A percentile compares a stretch with the other conserved stretches of the same genome.
Evolutionary conservation across 352 stramenopile genomes (phyloP).

Genomic region (Pythium aphanidermatum): DNA sequence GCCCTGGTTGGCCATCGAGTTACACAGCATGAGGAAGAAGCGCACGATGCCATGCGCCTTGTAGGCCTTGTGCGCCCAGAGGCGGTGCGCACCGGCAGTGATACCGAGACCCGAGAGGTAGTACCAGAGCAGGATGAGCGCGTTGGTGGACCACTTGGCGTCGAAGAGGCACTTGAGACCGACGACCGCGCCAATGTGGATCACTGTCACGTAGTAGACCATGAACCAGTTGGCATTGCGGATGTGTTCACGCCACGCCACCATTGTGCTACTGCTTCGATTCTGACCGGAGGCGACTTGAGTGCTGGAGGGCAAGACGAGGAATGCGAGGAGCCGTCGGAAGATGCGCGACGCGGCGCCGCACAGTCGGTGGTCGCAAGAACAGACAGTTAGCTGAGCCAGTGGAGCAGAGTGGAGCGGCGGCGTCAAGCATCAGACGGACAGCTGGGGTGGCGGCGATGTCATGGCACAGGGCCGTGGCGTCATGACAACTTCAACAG

Average conservation of each 20-base stretch:
- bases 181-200: slow-evolving; percentile 88
- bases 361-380: no score
- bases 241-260: slow-evolving; percentile 53
- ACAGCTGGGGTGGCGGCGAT: slow-evolving; percentile 3
- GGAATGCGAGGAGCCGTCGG: no score
- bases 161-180: slow-evolving; percentile 79
- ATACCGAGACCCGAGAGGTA: slow-evolving; percentile 95
- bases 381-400: no score
- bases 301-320: slow-evolving; percentile 5
- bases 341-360: no score
- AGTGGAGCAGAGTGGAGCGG: no score
- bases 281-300: no score
- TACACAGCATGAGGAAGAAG: slow-evolving; percentile 97
- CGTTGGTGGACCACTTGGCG: slow-evolving; percentile 83
- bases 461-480: slow-evolving; percentile 11
- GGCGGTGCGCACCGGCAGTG: slow-evolving; percentile 96
- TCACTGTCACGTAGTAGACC: slow-evolving; percentile 95
- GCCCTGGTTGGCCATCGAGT: slow-evolving; percentile 97
- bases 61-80: slow-evolving; percentile 97
- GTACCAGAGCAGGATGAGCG: slow-evolving; percentile 91
- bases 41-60: slow-evolving; percentile 89
- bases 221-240: slow-evolving; percentile 97
- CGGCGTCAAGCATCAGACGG: no score
- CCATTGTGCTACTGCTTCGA: slow-evolving; percentile 28
- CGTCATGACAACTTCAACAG: slow-evolving; percentile 14